Base-by-base conservation (phyloP, 192 early-diverging fungal genomes). In the Mortierella claussenii region DNA sequence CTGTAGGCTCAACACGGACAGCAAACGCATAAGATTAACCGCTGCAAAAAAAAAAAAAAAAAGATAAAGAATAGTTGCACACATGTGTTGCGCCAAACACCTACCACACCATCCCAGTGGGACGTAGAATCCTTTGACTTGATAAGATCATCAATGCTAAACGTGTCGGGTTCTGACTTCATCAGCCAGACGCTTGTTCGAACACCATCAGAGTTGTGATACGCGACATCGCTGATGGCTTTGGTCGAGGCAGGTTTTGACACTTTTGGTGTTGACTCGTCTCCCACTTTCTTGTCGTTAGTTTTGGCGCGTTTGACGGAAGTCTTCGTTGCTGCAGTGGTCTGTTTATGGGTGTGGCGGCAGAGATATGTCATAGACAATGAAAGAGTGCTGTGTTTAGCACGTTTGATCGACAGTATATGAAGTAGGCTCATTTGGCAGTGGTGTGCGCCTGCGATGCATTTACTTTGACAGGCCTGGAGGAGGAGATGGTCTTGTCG, bases 91-190 rank as follows among this genome's bases (percentile, higher is more conserved):
- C n/a, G n/a, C n/a, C n/a, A n/a, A n/a, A n/a, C 2, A 21, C 64
- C 52, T 74, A 85, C 83, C 15, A 95, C 93, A 10, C 94, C 94
- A 50, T 95, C 92, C 93, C 93, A 95, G 0, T 64, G 79, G n/a
- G 88, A 87, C 0, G 75, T 86, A 4, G 78, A 75, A 24, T 60
- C 64, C 8, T 49, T 69, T 5, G 54, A 51, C 1, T 75, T 70
- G 55, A 75, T 65, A 49, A 95, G 58, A 65, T 91, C 90, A 60
- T 92, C 89, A 42, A 95, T 92, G 50, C 86, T 82, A 54, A 70
- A 65, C 26, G 54, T 82, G 30, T 95, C 89, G 5, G 92, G 91
- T 65, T 93, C 93, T 15, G 90, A 89, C 56, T 95, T 95, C 85
- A 95, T 91, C n/a, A 95, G 75, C 89, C 90, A 95, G 69, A 85